Percentiles rank a stretch among this genome's conserved stretches.
phyloP scores from a whole-genome alignment of 108 stramenopile species.

The Fragilaria crotonensis region DNA sequence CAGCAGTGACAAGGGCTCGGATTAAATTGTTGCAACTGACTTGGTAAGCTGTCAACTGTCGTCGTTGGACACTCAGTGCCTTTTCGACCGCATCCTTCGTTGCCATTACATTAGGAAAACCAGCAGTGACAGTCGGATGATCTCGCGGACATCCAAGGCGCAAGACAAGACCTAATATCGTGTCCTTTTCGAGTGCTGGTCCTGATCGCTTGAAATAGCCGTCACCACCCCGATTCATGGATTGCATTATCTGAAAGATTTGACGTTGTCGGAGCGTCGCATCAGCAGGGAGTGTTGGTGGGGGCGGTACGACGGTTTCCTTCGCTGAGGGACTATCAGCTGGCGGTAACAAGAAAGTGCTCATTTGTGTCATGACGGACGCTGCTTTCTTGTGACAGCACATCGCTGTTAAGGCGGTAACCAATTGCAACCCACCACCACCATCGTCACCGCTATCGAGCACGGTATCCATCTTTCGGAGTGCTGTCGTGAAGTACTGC shows the following conservation, averaged over 20 bases:
- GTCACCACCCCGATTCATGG: constrained; percentile 22
- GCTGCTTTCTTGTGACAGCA: constrained; percentile 74
- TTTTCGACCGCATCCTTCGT: constrained; percentile 45
- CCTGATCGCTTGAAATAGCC: constrained; percentile 62
- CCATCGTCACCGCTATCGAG: constrained; percentile 16
- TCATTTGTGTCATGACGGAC: constrained; percentile 25
- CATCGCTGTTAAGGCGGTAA: constrained; percentile 51
- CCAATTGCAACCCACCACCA: constrained; percentile 33
- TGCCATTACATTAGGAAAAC: constrained; percentile 33
- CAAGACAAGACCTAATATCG: constrained; percentile 60
- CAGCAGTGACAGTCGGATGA: constrained; percentile 19
- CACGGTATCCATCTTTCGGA: constrained; percentile 42
- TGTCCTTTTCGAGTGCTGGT: constrained; percentile 70
- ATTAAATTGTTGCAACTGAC: constrained; percentile 55
- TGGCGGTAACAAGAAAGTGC: constrained; percentile 53
- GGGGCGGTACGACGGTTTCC: constrained; percentile 39
- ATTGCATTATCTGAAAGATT: constrained; percentile 47
- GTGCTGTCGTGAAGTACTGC: constrained; percentile 11
- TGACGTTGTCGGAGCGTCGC: constrained; percentile 21
- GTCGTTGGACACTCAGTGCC: constrained; percentile 38
- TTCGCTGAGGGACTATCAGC: constrained; percentile 40
- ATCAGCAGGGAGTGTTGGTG: constrained; percentile 18
- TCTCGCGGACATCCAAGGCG: constrained; percentile 56
- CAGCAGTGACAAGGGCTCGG: constrained; percentile 58
- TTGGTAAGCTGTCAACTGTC: constrained; percentile 59